phyloP scores from a whole-genome alignment of 257 asterid species.

The Coffea eugenioides region DNA sequence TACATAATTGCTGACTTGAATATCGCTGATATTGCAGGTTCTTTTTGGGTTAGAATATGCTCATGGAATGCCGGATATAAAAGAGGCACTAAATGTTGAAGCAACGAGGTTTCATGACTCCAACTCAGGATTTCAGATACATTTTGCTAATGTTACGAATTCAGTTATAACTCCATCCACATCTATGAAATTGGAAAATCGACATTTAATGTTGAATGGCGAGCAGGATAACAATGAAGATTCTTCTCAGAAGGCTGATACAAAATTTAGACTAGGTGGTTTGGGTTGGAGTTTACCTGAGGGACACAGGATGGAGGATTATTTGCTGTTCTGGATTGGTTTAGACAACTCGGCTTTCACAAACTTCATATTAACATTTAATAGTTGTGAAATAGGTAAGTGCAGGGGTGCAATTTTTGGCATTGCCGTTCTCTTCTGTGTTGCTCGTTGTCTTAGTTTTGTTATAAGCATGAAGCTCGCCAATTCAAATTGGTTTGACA shows the following conservation, averaged over 20 bases:
- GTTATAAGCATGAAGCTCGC: not conserved
- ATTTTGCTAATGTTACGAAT: constrained; percentile 56
- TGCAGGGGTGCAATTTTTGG: not conserved
- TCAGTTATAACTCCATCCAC: constrained; percentile 54
- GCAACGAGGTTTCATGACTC: constrained; percentile 29
- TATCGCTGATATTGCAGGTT: constrained; percentile 46
- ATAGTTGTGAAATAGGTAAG: constrained; percentile 81
- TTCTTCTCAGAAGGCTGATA: constrained; percentile 33
- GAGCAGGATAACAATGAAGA: constrained; percentile 24
- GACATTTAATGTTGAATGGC: constrained; percentile 27
- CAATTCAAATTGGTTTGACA: not conserved
- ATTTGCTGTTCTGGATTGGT: constrained; percentile 79
- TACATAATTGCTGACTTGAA: constrained; percentile 4
- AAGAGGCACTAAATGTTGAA: constrained; percentile 32
- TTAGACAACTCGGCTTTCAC: constrained; percentile 71
- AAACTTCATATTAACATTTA: constrained; percentile 67
- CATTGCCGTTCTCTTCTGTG: not conserved
- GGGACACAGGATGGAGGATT: constrained; percentile 72
- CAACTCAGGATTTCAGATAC: constrained; percentile 31
- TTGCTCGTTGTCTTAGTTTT: constrained; percentile 5
- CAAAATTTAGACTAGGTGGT: constrained; percentile 57
- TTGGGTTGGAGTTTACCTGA: constrained; percentile 75
- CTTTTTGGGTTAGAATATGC: constrained; percentile 87
- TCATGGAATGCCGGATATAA: constrained; percentile 65
- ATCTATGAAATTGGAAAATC: constrained; percentile 24